Percentiles rank a stretch among this genome's conserved stretches.
Conservation (phyloP, 2,329 filamentous ascomycete species). For the Nectriaceae sp. region DNA sequence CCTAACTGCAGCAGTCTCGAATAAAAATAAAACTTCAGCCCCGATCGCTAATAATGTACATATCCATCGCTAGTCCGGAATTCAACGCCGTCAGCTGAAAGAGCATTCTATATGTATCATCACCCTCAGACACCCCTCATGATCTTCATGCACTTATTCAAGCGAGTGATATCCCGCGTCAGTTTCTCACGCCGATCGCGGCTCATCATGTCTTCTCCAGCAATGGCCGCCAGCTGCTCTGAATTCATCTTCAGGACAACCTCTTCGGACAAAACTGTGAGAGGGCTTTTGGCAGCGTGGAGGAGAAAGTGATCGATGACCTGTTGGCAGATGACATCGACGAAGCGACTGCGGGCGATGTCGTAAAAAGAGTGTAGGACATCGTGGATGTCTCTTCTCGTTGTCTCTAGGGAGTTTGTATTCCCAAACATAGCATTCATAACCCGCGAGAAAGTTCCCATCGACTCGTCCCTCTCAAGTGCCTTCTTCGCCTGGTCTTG, state of each 20-base stretch:
- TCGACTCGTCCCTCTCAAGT: background rate
- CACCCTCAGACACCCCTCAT: no score
- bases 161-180: constrained; percentile 44
- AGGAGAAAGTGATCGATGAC: constrained; percentile 57
- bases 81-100: no score
- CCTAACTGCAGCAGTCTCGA: no score
- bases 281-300: constrained; percentile 48
- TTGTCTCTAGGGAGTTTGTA: constrained; percentile 34
- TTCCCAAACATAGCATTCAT: constrained; percentile 13
- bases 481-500: background rate
- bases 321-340: constrained; percentile 64
- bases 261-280: constrained; percentile 52
- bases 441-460: background rate
- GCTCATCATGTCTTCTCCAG: constrained; percentile 53
- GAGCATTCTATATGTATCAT: no score
- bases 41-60: no score
- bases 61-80: no score
- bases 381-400: constrained; percentile 58
- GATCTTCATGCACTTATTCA: constrained; percentile 39
- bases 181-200: constrained; percentile 45
- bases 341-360: constrained; percentile 60
- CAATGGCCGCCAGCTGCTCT: constrained; percentile 55
- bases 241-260: constrained; percentile 50
- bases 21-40: no score
- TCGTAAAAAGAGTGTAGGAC: constrained; percentile 63